A percentile compares a stretch with the other conserved stretches of the same genome.
Evolutionary conservation across 345 rosid species (phyloP).

Genomic region (Gossypium mustelinum): DNA sequence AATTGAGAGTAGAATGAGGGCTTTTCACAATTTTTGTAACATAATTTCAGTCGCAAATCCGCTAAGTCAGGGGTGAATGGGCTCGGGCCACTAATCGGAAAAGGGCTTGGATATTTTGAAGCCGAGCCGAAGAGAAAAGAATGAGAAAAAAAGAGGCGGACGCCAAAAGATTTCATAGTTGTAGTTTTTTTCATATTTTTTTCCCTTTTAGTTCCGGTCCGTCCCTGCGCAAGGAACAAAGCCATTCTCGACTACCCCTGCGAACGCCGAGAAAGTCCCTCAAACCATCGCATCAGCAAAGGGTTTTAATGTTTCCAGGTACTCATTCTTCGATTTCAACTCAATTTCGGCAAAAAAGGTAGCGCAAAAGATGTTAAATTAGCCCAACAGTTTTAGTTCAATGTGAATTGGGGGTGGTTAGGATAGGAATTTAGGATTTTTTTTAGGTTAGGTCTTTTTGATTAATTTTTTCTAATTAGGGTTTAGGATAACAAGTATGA

Average conservation of each 20-base stretch:
- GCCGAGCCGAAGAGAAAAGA: constrained; percentile 1
- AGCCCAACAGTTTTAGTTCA: neutral
- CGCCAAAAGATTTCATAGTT: constrained; percentile 20
- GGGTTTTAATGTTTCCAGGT: constrained; percentile 1
- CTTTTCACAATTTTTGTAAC: neutral
- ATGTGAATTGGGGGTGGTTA: constrained; percentile 9
- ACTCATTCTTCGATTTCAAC: constrained; percentile 4
- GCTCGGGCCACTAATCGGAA: neutral
- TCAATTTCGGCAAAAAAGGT: neutral
- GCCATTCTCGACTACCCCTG: neutral
- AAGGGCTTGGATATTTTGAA: constrained; percentile 18
- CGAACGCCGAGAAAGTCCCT: neutral
- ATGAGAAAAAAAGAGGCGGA: constrained; percentile 17
- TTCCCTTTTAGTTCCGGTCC: constrained; percentile 26
- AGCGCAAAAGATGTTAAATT: constrained; percentile 1
- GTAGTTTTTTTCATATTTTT: neutral
- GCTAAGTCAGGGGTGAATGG: neutral
- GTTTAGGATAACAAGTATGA: constrained; percentile 30
- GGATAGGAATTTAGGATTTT: neutral
- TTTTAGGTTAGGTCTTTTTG: neutral
- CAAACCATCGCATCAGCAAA: neutral
- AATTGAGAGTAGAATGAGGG: too few species aligned
- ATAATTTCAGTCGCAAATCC: neutral
- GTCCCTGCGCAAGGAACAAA: neutral
- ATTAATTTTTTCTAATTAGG: neutral